Percentiles rank a stretch among this genome's conserved stretches.
Conservation (phyloP, 164 flowering plant genomes). For the Chloranthus sessilifolius region DNA sequence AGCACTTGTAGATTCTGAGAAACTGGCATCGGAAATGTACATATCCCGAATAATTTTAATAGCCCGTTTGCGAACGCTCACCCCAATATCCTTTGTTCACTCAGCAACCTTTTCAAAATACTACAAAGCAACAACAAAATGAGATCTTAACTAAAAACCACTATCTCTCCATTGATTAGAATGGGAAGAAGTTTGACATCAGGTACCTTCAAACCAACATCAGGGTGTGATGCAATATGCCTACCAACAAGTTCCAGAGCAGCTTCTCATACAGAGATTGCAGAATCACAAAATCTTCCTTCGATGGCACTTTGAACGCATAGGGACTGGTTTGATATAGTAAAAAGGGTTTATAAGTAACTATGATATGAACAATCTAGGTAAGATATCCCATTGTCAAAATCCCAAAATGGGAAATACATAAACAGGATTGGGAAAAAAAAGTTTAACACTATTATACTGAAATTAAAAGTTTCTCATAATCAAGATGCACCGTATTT, state of each 20-base stretch:
- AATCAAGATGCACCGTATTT: too few species aligned
- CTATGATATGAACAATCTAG: too few species aligned
- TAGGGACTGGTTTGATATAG: too few species aligned
- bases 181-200: slow-evolving; percentile 3
- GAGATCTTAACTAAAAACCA: slow-evolving; percentile 1
- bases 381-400: too few species aligned
- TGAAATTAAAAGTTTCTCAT: too few species aligned
- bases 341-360: too few species aligned
- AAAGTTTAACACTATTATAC: too few species aligned
- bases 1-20: slow-evolving; percentile 60
- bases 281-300: slow-evolving; percentile 89
- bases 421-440: slow-evolving; percentile 76
- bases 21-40: slow-evolving; percentile 72
- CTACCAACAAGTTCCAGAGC: slow-evolving; percentile 94
- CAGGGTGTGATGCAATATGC: slow-evolving; percentile 95
- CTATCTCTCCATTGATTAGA: background rate
- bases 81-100: slow-evolving; percentile 85
- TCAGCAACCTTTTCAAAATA: too few species aligned
- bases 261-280: slow-evolving; percentile 79
- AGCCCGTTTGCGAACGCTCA: too few species aligned
- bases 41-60: too few species aligned
- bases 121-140: too few species aligned
- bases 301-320: too few species aligned
- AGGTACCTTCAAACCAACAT: slow-evolving; percentile 79
- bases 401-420: slow-evolving; percentile 76